phyloP scores from a whole-genome alignment of 345 rosid species.

The Brassica rapa region DNA sequence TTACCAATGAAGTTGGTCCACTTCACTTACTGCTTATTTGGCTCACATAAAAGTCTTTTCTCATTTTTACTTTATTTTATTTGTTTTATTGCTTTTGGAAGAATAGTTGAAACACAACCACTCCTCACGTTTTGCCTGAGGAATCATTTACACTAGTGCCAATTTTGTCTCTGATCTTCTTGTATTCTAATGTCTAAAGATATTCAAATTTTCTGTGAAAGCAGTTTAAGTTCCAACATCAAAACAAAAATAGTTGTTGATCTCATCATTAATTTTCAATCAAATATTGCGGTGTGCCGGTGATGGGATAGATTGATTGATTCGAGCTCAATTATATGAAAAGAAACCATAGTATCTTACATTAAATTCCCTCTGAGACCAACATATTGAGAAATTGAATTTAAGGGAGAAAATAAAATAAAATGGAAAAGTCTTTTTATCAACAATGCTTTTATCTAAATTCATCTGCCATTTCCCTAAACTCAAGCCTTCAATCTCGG shows the following conservation, averaged over 20 bases:
- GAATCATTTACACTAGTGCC: not conserved
- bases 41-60: conserved; percentile 14
- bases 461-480: conserved; percentile 35
- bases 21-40: conserved; percentile 22
- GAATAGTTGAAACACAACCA: conserved; percentile 24
- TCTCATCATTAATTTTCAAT: conserved; percentile 26
- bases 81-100: not conserved
- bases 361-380: not conserved
- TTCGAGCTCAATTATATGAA: conserved; percentile 22
- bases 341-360: conserved; percentile 4
- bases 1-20: conserved; percentile 32
- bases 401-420: not conserved
- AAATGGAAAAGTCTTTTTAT: conserved; percentile 22
- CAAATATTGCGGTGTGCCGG: conserved; percentile 21
- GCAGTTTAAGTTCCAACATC: conserved; percentile 1
- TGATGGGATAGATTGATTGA: conserved; percentile 24
- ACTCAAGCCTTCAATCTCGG: conserved; percentile 46
- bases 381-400: not conserved
- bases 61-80: conserved; percentile 1
- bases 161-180: conserved; percentile 12
- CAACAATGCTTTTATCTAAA: conserved; percentile 22
- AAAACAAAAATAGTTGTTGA: conserved; percentile 31
- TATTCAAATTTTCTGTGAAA: not conserved
- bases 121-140: conserved; percentile 31
- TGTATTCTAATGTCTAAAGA: conserved; percentile 14